Conservation (phyloP, 805 yeast genomes). For the Kodamaea kaohsiungensis region DNA sequence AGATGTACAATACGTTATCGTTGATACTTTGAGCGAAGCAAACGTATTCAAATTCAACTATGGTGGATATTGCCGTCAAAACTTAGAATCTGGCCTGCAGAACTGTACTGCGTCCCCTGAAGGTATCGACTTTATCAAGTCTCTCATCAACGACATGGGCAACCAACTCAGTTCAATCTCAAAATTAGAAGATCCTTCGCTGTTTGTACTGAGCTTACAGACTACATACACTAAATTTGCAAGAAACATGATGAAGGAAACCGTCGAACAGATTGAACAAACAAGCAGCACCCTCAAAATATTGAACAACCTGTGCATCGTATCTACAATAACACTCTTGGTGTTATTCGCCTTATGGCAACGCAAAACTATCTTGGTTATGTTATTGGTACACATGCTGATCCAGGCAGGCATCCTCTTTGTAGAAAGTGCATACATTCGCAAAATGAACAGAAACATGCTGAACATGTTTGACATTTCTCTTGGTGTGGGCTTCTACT, state of each 20-base stretch:
- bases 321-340: neutral
- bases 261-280: slow-evolving; percentile 5
- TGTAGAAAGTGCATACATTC: slow-evolving; percentile 1
- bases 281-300: neutral
- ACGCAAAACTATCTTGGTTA: neutral
- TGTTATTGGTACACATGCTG: neutral
- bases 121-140: slow-evolving; percentile 50
- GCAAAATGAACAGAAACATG: neutral
- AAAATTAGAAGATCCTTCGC: slow-evolving; percentile 35
- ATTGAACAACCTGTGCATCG: slow-evolving; percentile 2
- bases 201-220: slow-evolving; percentile 14
- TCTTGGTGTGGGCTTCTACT: slow-evolving; percentile 3
- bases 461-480: neutral
- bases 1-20: slow-evolving; percentile 10
- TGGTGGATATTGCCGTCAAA: slow-evolving; percentile 50
- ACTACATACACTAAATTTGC: slow-evolving; percentile 10
- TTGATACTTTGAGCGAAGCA: slow-evolving; percentile 45
- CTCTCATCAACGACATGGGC: slow-evolving; percentile 52
- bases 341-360: slow-evolving; percentile 6
- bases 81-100: slow-evolving; percentile 17
- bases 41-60: slow-evolving; percentile 46
- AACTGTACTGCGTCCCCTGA: slow-evolving; percentile 32
- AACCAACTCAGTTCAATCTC: slow-evolving; percentile 44
- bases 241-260: neutral
- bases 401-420: neutral